Evolutionary conservation across 164 flowering plant genomes (phyloP), one percentile per base, ranked within the genome.

Genomic region (Malania oleifera): DNA sequence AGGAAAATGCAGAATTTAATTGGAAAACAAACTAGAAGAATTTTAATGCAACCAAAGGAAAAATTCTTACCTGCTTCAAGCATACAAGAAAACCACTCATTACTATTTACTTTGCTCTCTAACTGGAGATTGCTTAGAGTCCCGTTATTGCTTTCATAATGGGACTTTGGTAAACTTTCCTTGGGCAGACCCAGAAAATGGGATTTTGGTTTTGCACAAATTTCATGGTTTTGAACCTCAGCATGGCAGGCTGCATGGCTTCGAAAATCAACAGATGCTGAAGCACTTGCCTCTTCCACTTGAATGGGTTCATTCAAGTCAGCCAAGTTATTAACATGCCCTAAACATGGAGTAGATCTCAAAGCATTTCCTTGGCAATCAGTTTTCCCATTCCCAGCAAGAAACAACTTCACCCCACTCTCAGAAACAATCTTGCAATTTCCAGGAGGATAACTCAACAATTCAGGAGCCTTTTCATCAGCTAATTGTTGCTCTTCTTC

Each of bases 231-330:
- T 50, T 47, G 71, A 64, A 20, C 61, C 49, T 70, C 75, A 15
- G 52, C 52, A 26, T 67, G 57, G 53, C 23, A 52, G 34, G 64
- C 28, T 48, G 50, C 47, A 19, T 46, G 57, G 22, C 77, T 72
- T 25, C 64, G 52, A 57, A 70, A 72, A 72, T 73, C 71, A 65
- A 61, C 57, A 43, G 77, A 68, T 44, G 67, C 62, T 17, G 77
- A 72, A 60, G 61, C 53, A 60, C 59, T 65, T 27, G 65, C 52
- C 51, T 82, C 91, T 57, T 88, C 91, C 54, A 67, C 65, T 56
- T 69, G 73, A 61, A 83, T 26, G 10, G 99, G 95, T 64, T 86
- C 81, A 69, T 93, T 93, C 62, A 87, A 75, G 70, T 90, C 96
- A 24, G 87, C 83, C 73, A 87, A 72, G 43, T 65, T 52, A 35